These are phyloP conservation scores for Jimgerdemannia lactiflua DNA, from an alignment of 192 early-diverging fungal species.

Conservation along the genomic window DNA sequence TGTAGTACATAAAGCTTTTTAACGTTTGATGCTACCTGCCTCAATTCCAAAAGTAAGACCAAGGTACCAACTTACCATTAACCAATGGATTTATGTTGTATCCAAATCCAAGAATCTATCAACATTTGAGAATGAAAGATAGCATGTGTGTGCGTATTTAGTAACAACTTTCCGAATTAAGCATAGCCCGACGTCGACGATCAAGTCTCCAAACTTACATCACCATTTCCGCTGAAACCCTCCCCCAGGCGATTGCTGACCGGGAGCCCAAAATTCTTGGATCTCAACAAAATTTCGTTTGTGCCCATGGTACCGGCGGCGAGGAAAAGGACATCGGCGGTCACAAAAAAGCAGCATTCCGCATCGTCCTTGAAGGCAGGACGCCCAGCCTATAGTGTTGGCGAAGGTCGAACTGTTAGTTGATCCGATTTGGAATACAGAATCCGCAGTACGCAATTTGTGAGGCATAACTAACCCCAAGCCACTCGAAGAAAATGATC, in stretches of 20 bases:
- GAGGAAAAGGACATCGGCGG: constrained; percentile 38
- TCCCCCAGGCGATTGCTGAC: constrained; percentile 33
- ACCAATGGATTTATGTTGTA: no score
- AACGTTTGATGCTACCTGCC: no score
- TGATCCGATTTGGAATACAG: no score
- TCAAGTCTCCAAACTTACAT: constrained; percentile 28
- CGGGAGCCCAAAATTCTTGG: constrained; percentile 27
- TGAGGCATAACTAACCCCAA: constrained; percentile 20
- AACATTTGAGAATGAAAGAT: no score
- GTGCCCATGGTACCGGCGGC: constrained; percentile 41
- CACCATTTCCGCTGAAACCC: constrained; percentile 43
- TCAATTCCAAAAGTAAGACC: no score
- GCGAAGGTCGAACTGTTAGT: no score
- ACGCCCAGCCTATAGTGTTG: no score
- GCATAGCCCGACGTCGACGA: constrained; percentile 19
- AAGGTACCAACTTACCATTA: no score
- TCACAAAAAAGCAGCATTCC: constrained; percentile 30
- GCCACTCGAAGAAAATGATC: constrained; percentile 45
- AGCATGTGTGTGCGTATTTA: no score
- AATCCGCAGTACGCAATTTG: constrained; percentile 4
- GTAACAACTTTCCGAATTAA: not conserved
- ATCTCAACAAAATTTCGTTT: constrained; percentile 38
- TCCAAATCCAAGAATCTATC: no score
- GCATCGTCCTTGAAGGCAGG: not conserved
- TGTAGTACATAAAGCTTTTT: no score